Evolutionary conservation across 495 filamentous ascomycete species (phyloP), one percentile per base, ranked within the genome.

Genomic region (Penicillium soppii): DNA sequence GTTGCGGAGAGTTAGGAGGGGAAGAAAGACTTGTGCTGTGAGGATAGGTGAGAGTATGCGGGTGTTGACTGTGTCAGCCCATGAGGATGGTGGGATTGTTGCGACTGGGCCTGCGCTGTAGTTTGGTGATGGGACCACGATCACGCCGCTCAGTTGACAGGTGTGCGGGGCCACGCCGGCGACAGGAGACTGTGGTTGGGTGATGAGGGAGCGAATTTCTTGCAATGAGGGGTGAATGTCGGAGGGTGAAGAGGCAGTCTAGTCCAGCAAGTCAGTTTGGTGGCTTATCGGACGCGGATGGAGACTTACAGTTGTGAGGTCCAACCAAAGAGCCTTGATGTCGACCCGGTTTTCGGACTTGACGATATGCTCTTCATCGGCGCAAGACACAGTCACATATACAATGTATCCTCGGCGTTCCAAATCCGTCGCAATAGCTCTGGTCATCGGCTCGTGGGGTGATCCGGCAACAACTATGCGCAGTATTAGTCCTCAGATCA

Each of bases 341-440:
- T 97, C 94, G 1, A 79, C 75, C 46, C 91, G 77, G 15, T 86
- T 80, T 61, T 95, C 80, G 30, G 81, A 78, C 43, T 88, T 83
- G 22, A 97, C 83, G 27, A 84, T 67, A 12, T 87, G 78, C 57
- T 97, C 95, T 54, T 97, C 95, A 41, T 94, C 87, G 37, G 80
- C 66, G 7, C 81, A 87, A 50, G 79, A 85, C 52, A 89, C 91
- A 0, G 94, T 87, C 42, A 98, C 75, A 61, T 89, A 97, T 19
- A 97, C 91, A 39, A 97, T 89, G 62, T 95, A 97, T 12, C 95
- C 95, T 43, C 91, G 82, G 43, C 91, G 81, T 67, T 97, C 94
- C 48, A 98, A 63, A 59, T 97, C 95, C 22, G 89, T 62, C 1
- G 89, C 82, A 49, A 98, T 80, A 13, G 89, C 87, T 52, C 84